A percentile compares a stretch with the other conserved stretches of the same genome.
These are phyloP conservation scores for Primulina tabacum DNA, from an alignment of 257 asterid genomes.

Conservation along the genomic window DNA sequence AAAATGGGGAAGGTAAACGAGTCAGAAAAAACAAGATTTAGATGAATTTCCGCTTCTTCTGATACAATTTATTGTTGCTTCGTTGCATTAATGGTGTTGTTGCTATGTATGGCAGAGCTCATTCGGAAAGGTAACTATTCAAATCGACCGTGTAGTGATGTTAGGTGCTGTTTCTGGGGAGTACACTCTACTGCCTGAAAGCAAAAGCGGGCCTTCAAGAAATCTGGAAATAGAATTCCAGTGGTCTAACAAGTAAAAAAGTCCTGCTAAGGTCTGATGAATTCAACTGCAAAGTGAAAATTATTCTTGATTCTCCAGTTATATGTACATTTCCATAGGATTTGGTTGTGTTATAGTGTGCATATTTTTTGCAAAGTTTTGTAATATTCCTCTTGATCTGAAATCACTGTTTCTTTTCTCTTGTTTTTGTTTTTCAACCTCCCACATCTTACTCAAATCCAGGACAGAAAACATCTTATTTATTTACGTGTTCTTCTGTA, in stretches of 20 bases:
- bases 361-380: background rate
- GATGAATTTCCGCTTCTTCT: background rate
- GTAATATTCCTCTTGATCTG: background rate
- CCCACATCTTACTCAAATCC: background rate
- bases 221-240: constrained; percentile 90
- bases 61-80: background rate
- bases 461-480: background rate
- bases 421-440: background rate
- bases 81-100: background rate
- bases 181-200: constrained; percentile 77
- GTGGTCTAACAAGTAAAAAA: constrained; percentile 69
- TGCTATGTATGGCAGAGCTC: constrained; percentile 59
- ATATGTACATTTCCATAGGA: background rate
- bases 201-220: constrained; percentile 95
- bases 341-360: background rate
- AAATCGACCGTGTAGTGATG: constrained; percentile 98
- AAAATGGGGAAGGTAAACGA: constrained; percentile 88
- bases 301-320: background rate
- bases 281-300: background rate
- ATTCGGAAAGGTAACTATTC: constrained; percentile 95
- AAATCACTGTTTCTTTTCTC: background rate
- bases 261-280: background rate
- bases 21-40: background rate
- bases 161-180: constrained; percentile 98
- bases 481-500: background rate